phyloP scores from a whole-genome alignment of 148 eudicot genomes.

The Arbutus unedo region DNA sequence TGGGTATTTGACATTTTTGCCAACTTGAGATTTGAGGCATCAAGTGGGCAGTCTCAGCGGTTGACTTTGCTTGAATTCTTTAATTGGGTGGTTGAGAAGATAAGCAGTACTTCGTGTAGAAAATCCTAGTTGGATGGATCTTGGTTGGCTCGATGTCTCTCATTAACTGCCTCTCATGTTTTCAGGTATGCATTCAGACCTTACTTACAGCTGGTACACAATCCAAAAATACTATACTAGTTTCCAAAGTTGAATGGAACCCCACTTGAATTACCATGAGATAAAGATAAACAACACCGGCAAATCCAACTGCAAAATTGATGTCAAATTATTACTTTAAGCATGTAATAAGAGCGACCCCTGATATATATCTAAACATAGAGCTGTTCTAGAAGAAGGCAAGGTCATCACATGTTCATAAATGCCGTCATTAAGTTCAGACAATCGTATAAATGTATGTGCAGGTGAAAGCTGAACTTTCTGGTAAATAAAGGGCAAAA shows the following conservation, averaged over 20 bases:
- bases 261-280: neutral
- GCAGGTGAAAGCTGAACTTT: neutral
- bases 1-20: neutral
- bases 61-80: conserved; percentile 20
- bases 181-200: neutral
- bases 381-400: neutral
- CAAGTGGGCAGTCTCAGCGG: conserved; percentile 16
- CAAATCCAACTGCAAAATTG: neutral
- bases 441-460: neutral
- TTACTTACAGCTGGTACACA: neutral
- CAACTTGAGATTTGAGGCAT: conserved; percentile 14
- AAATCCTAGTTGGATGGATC: conserved; percentile 26
- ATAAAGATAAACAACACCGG: neutral
- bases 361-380: neutral
- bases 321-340: neutral
- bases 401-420: neutral
- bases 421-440: neutral
- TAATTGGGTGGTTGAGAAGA: conserved; percentile 18
- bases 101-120: neutral
- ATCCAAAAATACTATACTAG: neutral
- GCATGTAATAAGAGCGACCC: neutral
- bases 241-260: conserved; percentile 1
- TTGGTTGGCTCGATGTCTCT: conserved; percentile 20
- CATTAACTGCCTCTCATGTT: neutral
- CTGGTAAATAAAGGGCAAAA: neutral